Evolutionary conservation across 805 yeast genomes (phyloP), one percentile per base, ranked within the genome.

Genomic region (Priceomyces carsonii): DNA sequence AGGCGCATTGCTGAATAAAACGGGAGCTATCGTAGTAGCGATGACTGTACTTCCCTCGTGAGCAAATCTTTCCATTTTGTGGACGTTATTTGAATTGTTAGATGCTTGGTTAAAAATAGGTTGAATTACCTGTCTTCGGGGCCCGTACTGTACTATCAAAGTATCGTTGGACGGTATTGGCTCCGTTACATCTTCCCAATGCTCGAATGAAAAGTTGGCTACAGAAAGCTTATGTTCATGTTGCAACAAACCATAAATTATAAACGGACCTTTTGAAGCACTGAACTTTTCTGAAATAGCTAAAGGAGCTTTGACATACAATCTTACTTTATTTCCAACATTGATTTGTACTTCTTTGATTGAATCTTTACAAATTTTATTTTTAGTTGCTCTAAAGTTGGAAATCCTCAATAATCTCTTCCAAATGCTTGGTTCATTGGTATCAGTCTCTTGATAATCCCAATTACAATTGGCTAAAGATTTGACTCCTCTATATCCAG

Each of bases 11-110:
- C 88, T 81, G 61, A 93, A 85, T 26, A 83, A 75, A 1, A 82
- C 83, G 8, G 99, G 99, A 0, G 90, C 90, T 43, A 90, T 81
- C 32, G 88, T 81, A 1, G 96, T 83, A 4, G 96, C 97, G 27
- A 89, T 73, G 3, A 82, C 57, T 4, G 77, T 67, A 32, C 50
- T 53, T 14, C 91, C 95, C 30, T 79, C 82, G 52, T 89, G 96
- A 40, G 87, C 71, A 57, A 82, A 93, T 50, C 88, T 75, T 59
- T 87, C 93, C 51, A 73, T 82, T 57, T 87, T 90, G 63, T 88
- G 87, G 21, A 91, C 95, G 51, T 88, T 85, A 56, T 90, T 91
- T 33, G 87, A 69, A 37, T 81, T 80, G 51, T 80, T 81, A 4
- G 88, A 76, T 7, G 82, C 82, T 48, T 84, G 85, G 33, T 91